phyloP scores from a whole-genome alignment of 805 yeast genomes.

The Ogataea glucozyma region DNA sequence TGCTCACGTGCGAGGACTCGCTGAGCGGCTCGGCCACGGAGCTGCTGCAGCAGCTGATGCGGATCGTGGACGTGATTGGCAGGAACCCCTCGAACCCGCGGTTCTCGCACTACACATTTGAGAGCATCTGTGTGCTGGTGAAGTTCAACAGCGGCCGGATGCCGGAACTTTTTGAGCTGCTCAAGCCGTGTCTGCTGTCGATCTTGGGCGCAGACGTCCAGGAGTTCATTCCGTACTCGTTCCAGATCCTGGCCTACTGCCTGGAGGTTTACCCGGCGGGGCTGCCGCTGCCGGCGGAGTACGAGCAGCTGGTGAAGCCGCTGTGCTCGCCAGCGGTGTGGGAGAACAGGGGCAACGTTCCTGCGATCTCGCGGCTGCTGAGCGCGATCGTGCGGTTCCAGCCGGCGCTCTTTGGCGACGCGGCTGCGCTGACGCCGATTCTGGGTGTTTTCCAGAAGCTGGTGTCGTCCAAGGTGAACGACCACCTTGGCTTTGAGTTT shows the following conservation, averaged over 20 bases:
- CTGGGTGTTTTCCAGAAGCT: constrained; percentile 96
- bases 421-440: constrained; percentile 63
- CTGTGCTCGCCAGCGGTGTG: constrained; percentile 86
- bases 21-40: constrained; percentile 48
- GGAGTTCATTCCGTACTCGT: constrained; percentile 90
- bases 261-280: constrained; percentile 59
- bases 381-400: constrained; percentile 61
- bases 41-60: constrained; percentile 62
- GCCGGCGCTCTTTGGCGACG: constrained; percentile 40
- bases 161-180: constrained; percentile 45
- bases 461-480: constrained; percentile 81
- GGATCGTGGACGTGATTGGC: constrained; percentile 68
- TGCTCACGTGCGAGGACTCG: constrained; percentile 69
- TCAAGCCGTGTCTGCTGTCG: constrained; percentile 66
- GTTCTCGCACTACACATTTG: constrained; percentile 88
- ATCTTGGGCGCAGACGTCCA: constrained; percentile 83
- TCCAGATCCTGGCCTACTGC: constrained; percentile 83
- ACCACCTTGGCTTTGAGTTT: constrained; percentile 80
- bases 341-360: constrained; percentile 92
- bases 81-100: constrained; percentile 95
- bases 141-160: constrained; percentile 45
- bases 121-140: constrained; percentile 76
- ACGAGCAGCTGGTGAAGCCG: constrained; percentile 71
- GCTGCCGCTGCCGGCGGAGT: constrained; percentile 60
- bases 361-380: constrained; percentile 83